Base-by-base conservation (phyloP, 169 alveolate genomes). In the Babesia bigemina region DNA sequence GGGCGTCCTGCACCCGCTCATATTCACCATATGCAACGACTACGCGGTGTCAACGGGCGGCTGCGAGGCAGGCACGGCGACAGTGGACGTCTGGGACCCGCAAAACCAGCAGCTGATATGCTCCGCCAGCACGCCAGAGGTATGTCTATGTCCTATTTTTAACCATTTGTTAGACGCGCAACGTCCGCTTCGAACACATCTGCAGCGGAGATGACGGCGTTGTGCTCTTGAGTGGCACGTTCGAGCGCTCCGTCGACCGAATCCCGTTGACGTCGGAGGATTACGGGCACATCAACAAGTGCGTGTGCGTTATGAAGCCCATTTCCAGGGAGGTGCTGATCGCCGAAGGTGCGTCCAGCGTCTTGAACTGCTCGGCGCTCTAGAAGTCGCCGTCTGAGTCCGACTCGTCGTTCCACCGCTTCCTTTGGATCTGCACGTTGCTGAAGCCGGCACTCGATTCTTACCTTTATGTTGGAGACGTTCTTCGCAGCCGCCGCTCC, bases 61-160 rank as follows among this genome's bases (percentile, higher is more conserved):
- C 12, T 42, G 55, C 47, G 72, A 58, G 55, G 33, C 70, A 2
- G 39, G 21, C 26, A 55, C 39, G 21, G 24, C 70, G 11, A 71
- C 81, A 6, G 55, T 71, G 21, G 81, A 71, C 71, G 62, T 71
- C 11, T 71, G 70, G 72, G 63, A 71, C 42, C 81, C 81, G 21
- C 26, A 14, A 12, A 10, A n/a, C 6, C 57, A 44, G 61, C 26
- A 71, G 61, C 52, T 71, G 29, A n/a, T 60, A 4, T 45, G 33
- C 50, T 71, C 81, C 1, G 42, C 45, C 81, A 60, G 73, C 60
- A 71, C 81, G 13, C 81, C 81, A 11, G 81, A 71, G 81, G 72
- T 61, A 58, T 50, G 81, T 71, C 0, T 9, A 16, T 7, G 14
- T 29, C 7, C 12, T 57, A 26, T 7, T 17, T 14, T 19, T 50